phyloP scores from a whole-genome alignment of 2,329 filamentous ascomycete genomes.

The Arachnopeziza araneosa region DNA sequence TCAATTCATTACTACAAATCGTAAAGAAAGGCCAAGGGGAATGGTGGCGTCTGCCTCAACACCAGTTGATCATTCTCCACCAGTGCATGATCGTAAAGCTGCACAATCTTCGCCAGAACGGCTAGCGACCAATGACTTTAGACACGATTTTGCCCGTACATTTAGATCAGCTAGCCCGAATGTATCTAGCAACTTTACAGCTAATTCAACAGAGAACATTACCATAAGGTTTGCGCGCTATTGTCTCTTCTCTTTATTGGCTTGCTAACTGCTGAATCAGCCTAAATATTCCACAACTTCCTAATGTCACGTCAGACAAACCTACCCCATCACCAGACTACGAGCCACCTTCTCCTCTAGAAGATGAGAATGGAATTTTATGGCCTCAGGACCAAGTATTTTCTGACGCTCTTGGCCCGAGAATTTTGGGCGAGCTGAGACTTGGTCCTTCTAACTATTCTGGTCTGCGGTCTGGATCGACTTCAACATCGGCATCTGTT shows the following conservation, averaged over 20 bases:
- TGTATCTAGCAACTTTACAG: not conserved
- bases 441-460: too few relatives aligned
- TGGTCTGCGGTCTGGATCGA: not conserved
- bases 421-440: not conserved
- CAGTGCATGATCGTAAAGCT: not conserved
- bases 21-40: not conserved
- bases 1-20: not conserved
- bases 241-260: not conserved
- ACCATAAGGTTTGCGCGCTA: not conserved
- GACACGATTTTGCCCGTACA: too few relatives aligned
- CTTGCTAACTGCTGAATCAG: not conserved
- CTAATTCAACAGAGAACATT: not conserved
- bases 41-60: not conserved
- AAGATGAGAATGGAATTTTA: not conserved
- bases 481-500: not conserved
- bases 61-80: not conserved
- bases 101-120: not conserved
- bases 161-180: not conserved
- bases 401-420: not conserved
- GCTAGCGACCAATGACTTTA: not conserved
- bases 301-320: not conserved
- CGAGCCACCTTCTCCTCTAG: slow-evolving; percentile 7
- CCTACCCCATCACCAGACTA: slow-evolving; percentile 6
- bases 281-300: not conserved
- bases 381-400: slow-evolving; percentile 2